Evolutionary conservation across 2,329 filamentous ascomycete genomes (phyloP).

Genomic region (Phyllosticta citribraziliensis): DNA sequence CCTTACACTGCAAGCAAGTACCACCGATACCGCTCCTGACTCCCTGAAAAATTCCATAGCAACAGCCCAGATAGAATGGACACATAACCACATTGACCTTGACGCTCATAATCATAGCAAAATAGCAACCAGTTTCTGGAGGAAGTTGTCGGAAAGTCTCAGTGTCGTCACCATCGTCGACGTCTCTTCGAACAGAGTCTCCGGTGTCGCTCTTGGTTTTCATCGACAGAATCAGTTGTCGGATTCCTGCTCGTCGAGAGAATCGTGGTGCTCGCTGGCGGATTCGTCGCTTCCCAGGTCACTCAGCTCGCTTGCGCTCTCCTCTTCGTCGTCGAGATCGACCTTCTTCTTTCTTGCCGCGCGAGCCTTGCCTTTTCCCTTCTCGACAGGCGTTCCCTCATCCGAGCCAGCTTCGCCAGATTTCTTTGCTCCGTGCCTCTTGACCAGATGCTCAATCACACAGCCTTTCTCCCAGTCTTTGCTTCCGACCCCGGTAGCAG

Average conservation of each 20-base stretch:
- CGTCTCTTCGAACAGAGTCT: not conserved
- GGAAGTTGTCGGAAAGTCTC: not conserved
- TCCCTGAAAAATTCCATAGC: not conserved
- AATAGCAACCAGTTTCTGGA: not conserved
- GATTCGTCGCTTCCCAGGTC: constrained; percentile 1
- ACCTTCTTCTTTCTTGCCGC: not conserved
- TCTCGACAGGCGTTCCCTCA: not conserved
- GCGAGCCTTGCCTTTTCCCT: not conserved
- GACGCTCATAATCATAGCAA: not conserved
- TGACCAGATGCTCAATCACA: constrained; percentile 54
- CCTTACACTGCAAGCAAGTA: not conserved
- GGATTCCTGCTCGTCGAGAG: not conserved
- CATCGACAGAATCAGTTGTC: not conserved
- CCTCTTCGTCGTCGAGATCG: not conserved
- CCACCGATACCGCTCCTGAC: not conserved
- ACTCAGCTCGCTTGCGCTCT: not conserved
- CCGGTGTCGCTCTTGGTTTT: not conserved
- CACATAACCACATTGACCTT: not conserved
- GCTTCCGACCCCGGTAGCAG: constrained; percentile 50
- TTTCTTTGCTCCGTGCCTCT: constrained; percentile 46
- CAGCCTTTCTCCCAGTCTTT: constrained; percentile 55
- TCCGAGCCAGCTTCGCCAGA: constrained; percentile 17
- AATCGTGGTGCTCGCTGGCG: not conserved
- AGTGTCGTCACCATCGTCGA: not conserved
- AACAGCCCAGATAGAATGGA: not conserved